A percentile compares a stretch with the other conserved stretches of the same genome.
phyloP scores from a whole-genome alignment of 2,329 filamentous ascomycete genomes.

The Curvularia lunata region DNA sequence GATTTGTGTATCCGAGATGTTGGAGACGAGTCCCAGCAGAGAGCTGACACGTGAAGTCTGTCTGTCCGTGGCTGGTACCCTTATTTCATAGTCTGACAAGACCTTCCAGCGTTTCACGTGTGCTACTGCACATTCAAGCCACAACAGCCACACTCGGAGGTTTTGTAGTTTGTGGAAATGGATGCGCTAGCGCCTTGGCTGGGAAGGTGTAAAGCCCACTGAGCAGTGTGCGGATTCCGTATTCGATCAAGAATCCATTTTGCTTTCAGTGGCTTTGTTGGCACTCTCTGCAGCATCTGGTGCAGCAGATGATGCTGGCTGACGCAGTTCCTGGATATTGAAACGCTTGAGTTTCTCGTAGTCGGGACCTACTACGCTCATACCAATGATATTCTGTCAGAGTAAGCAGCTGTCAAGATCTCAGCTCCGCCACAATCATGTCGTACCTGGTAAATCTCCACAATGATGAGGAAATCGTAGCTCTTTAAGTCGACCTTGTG shows the following conservation, averaged over 20 bases:
- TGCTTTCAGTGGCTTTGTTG: conserved; percentile 8
- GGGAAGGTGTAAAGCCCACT: conserved; percentile 5
- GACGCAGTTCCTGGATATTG: conserved; percentile 77
- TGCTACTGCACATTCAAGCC: conserved; percentile 27
- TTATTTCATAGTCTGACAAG: conserved; percentile 19
- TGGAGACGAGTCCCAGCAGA: conserved; percentile 37
- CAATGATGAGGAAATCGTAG: conserved; percentile 79
- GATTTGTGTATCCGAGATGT: conserved; percentile 18
- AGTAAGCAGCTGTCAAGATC: conserved; percentile 28
- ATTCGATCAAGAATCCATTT: conserved; percentile 36
- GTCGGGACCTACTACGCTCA: conserved; percentile 77
- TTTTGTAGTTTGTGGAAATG: conserved; percentile 23
- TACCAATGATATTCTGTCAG: conserved; percentile 72
- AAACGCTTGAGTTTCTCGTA: conserved; percentile 78
- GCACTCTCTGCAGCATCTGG: conserved; percentile 8
- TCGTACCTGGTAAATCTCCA: conserved; percentile 81
- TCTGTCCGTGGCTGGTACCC: conserved; percentile 20
- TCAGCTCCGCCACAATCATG: conserved; percentile 28
- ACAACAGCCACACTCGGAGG: conserved; percentile 24
- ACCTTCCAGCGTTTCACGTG: conserved; percentile 15
- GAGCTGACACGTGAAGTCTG: conserved; percentile 31
- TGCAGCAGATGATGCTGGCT: conserved; percentile 45
- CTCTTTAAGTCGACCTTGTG: conserved; percentile 79
- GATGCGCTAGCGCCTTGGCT: conserved; percentile 9
- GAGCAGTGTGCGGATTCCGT: conserved; percentile 4